Evolutionary conservation across 306 rosid species (phyloP), one percentile per base, ranked within the genome.

Genomic region (Canavalia gladiata): DNA sequence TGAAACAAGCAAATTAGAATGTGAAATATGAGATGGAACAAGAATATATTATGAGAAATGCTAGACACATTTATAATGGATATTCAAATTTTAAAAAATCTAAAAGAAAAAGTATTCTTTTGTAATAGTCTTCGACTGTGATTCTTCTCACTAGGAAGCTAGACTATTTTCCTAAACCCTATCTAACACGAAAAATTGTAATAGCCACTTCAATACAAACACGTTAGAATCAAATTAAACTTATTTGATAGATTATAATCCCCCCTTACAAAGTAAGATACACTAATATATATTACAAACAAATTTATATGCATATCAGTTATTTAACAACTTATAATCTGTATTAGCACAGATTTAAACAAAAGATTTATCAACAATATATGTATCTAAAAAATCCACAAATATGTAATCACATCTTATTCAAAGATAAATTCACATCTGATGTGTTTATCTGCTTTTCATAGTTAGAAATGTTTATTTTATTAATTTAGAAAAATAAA

Each of bases 1-100:
- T 71, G n/a, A 51, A 80, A 80, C 51, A 65, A 59, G 54, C 13
- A 58, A 79, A 70, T 75, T 68, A 69, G 75, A 70, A 25, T 9
- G 54, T 42, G 30, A 41, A 50, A 79, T 65, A 76, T 46, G 75
- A 70, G 72, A 72, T 47, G 56, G 30, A 56, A 63, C 76, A 41
- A 80, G 52, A 59, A 58, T 74, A 79, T 74, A 35, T 69, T 63
- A 29, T 43, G 59, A 76, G 72, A 31, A 35, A 60, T n/a, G 43
- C 9, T 60, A 59, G 60, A 33, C 54, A 68, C 29, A 59, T 66
- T 47, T 45, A 55, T 43, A 54, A 45, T 55, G 57, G 31, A 60
- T 65, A 78, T 67, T 68, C 31, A 7, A 35, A 71, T 31, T 50
- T 76, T 47, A 5, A 56, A 75, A 45, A 28, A 67, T 18, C 28